A percentile compares a stretch with the other conserved stretches of the same genome.
Conservation (phyloP, 2,329 filamentous ascomycete genomes). For the Botrytis squamosa region DNA sequence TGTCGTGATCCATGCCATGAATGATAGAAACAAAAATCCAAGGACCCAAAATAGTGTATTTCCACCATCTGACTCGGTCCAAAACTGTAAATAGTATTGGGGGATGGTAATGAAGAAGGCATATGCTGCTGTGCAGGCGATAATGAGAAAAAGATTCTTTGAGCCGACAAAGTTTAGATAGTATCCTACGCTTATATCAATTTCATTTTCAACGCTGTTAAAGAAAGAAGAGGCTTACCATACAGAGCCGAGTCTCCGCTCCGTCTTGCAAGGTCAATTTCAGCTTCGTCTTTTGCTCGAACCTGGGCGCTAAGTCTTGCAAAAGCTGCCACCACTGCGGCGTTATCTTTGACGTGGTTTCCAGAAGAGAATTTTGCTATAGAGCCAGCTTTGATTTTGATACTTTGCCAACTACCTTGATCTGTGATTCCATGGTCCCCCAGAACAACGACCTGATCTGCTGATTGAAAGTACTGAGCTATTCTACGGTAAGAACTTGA, state of each 20-base stretch:
- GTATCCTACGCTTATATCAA: slow-evolving; percentile 10
- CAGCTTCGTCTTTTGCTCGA: slow-evolving; percentile 28
- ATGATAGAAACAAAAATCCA: slow-evolving; percentile 4
- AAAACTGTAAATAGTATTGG: slow-evolving; percentile 9
- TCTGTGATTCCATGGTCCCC: slow-evolving; percentile 13
- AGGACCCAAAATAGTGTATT: neutral
- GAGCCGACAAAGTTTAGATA: slow-evolving; percentile 10
- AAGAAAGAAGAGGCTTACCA: slow-evolving; percentile 24
- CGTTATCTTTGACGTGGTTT: neutral
- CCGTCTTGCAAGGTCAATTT: slow-evolving; percentile 30
- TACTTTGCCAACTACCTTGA: neutral
- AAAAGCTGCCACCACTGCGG: slow-evolving; percentile 23
- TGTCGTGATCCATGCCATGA: slow-evolving; percentile 7
- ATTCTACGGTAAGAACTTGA: slow-evolving; percentile 14
- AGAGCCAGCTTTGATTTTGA: neutral
- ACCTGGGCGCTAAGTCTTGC: slow-evolving; percentile 25
- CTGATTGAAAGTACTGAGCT: slow-evolving; percentile 41
- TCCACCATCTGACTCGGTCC: neutral
- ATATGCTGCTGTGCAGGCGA: neutral
- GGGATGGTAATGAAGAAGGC: slow-evolving; percentile 14
- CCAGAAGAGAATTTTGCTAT: slow-evolving; percentile 4
- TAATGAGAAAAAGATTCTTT: slow-evolving; percentile 7
- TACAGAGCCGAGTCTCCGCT: slow-evolving; percentile 32
- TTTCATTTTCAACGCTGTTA: neutral
- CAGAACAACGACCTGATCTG: slow-evolving; percentile 45